Base-by-base conservation (phyloP, 768 basidiomycete species). In the Austroboletus eburneus region DNA sequence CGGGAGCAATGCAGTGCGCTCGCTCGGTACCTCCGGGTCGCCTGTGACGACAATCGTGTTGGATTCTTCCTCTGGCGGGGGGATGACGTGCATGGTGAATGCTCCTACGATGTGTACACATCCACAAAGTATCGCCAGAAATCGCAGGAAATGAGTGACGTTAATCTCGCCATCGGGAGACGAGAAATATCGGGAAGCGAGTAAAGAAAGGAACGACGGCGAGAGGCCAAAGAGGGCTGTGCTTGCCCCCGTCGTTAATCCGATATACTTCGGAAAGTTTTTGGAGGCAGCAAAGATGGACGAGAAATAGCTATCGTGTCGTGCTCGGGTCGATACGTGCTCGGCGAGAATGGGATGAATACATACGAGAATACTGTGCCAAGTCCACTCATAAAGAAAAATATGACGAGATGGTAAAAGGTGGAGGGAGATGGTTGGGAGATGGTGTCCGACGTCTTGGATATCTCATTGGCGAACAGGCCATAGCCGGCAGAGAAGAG, bases 201-300 rank as follows among this genome's bases (percentile, higher is more conserved):
- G 49, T 20, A 76, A 48, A 18, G 87, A 83, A 7, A 90, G 73
- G 54, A 87, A 78, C 18, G 90, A 69, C 0, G 89, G 89, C 0
- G 89, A 91, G 27, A 90, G 73, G n/a, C 89, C 87, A 57, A 89
- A 90, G 20, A 89, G 66, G 3, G 86, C 79, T 73, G 81, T 81
- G 58, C 75, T 83, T 9, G 71, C 66, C 4, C 86, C 89, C 1
- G 84, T 74, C 10, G 85, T 79, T 21, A 81, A 63, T 17, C 86
- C 86, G 37, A 78, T 76, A 52, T 83, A 77, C 5, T 69, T 59
- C 7, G 85, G 82, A 50, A 90, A 90, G 35, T 69, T 72, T 65
- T 79, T 81, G 3, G 86, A 83, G 0, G 88, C 87, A 9, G 85
- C 75, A 62, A 91, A 90, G 13, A 91, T 64, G 7, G 79, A 76